These are phyloP conservation scores for Fusarium anthophilum DNA, from an alignment of 2,329 filamentous ascomycete species.

Conservation along the genomic window DNA sequence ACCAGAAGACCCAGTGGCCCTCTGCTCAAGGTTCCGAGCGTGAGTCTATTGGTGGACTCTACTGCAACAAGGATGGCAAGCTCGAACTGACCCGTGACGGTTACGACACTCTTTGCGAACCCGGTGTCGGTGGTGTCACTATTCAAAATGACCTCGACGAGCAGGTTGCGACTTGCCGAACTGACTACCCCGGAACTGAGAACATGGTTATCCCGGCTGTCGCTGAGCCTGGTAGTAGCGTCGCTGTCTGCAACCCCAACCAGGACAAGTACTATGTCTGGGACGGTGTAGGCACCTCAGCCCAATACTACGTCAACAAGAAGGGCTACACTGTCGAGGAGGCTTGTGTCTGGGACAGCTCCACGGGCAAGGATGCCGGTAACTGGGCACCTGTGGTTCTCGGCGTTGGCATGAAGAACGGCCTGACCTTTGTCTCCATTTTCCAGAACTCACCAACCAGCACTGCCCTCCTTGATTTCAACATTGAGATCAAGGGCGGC, in stretches of 20 bases:
- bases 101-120: slow-evolving; percentile 77
- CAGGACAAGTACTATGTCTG: slow-evolving; percentile 79
- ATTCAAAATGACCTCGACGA: slow-evolving; percentile 78
- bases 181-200: slow-evolving; percentile 95
- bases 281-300: slow-evolving; percentile 78
- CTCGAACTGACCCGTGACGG: slow-evolving; percentile 78
- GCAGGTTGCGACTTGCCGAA: slow-evolving; percentile 84
- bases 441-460: slow-evolving; percentile 86
- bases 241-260: slow-evolving; percentile 79
- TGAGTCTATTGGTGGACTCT: slow-evolving; percentile 88
- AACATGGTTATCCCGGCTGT: slow-evolving; percentile 83
- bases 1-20: slow-evolving; percentile 94
- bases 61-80: slow-evolving; percentile 77
- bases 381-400: slow-evolving; percentile 92
- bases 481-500: slow-evolving; percentile 79
- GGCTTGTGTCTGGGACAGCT: slow-evolving; percentile 79
- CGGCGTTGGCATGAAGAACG: slow-evolving; percentile 76
- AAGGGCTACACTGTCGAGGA: slow-evolving; percentile 71
- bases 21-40: slow-evolving; percentile 76
- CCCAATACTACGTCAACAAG: slow-evolving; percentile 97
- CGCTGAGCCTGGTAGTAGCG: slow-evolving; percentile 65
- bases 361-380: slow-evolving; percentile 64
- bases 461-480: slow-evolving; percentile 75
- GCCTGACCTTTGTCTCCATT: slow-evolving; percentile 81
- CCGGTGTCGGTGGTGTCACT: slow-evolving; percentile 74